phyloP scores from a whole-genome alignment of 805 yeast genomes.

The Diddensiella santjacobensis region DNA sequence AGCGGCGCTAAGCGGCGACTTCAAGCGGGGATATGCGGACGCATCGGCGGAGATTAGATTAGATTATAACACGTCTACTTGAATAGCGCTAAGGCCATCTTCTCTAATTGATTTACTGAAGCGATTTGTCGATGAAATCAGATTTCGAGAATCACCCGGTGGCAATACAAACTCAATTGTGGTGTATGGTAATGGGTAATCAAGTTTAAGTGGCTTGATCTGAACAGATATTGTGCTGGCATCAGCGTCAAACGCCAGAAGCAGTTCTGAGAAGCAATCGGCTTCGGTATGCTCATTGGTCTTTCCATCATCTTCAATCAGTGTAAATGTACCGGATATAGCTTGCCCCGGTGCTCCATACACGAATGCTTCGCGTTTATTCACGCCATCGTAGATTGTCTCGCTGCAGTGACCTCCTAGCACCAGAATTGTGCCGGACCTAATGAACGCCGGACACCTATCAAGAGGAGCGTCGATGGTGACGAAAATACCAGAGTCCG shows the following conservation, averaged over 20 bases:
- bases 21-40: too few species aligned
- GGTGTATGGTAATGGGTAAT: background rate
- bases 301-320: conserved; percentile 16
- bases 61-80: background rate
- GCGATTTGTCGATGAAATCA: background rate
- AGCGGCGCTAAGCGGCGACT: too few species aligned
- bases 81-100: background rate
- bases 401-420: conserved; percentile 10
- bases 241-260: conserved; percentile 6
- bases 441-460: conserved; percentile 7
- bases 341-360: conserved; percentile 7
- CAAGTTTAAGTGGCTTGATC: background rate
- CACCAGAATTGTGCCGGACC: conserved; percentile 11
- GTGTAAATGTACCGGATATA: conserved; percentile 4
- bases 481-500: conserved; percentile 1
- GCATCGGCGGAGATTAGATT: too few species aligned
- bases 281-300: conserved; percentile 4
- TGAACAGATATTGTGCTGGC: background rate
- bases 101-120: background rate
- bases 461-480: conserved; percentile 13
- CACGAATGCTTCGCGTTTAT: conserved; percentile 6
- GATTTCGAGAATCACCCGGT: background rate
- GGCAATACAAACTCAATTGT: background rate
- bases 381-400: conserved; percentile 10
- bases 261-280: conserved; percentile 5